These are phyloP conservation scores for Scenedesmus sp. DNA, from an alignment of 163 green algal species.

Conservation along the genomic window DNA sequence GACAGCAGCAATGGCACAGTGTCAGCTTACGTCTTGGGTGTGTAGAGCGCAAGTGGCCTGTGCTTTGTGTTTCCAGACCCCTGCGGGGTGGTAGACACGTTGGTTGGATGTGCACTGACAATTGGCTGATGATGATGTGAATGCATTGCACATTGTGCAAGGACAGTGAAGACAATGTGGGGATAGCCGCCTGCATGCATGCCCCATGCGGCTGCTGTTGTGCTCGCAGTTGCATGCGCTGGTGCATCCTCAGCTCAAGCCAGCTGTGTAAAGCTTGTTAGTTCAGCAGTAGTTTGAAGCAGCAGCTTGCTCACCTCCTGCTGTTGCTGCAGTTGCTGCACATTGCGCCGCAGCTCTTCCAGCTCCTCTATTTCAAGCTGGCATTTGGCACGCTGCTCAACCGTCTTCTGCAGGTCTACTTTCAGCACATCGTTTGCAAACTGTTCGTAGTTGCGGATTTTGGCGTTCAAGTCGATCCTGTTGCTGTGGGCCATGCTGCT, in stretches of 20 bases:
- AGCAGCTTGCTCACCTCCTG: constrained; percentile 18
- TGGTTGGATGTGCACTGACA: no score
- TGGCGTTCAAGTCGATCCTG: constrained; percentile 13
- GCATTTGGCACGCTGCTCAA: constrained; percentile 19
- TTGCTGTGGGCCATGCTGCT: constrained; percentile 9
- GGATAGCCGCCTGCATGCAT: no score
- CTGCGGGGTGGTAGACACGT: no score
- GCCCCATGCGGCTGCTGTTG: neutral
- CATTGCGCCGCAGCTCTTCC: neutral
- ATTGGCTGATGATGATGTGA: no score
- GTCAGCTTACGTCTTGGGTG: neutral
- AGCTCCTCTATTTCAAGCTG: constrained; percentile 59
- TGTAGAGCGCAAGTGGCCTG: neutral
- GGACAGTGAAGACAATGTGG: neutral
- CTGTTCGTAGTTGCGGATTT: constrained; percentile 55
- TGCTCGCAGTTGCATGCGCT: neutral
- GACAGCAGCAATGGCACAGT: neutral
- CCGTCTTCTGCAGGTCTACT: constrained; percentile 46
- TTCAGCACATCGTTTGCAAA: constrained; percentile 57
- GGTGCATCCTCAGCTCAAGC: neutral
- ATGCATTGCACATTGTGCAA: neutral
- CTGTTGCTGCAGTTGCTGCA: constrained; percentile 4
- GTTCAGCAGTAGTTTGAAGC: neutral
- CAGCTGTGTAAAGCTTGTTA: neutral
- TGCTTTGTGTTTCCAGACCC: no score